Conservation (phyloP, 192 early-diverging fungal species). For the Spizellomyces sp. region DNA sequence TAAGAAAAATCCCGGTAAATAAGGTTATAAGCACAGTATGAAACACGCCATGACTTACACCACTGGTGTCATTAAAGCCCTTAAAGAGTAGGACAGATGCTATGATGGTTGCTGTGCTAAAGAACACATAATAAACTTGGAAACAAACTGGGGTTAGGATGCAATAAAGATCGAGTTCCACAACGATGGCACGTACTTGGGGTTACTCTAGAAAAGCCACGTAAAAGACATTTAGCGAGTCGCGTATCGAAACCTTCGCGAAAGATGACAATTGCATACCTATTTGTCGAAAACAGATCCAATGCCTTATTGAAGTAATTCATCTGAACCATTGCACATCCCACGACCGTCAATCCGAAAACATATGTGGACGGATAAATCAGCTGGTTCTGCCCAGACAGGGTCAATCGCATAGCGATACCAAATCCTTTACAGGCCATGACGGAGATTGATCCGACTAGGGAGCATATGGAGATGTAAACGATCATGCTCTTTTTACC, state of each 20-base stretch:
- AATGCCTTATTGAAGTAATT: conserved; percentile 99
- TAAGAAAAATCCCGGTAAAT: conserved; percentile 3
- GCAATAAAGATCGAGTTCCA: not conserved
- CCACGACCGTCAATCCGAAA: conserved; percentile 75
- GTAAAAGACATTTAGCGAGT: not conserved
- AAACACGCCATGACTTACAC: conserved; percentile 8
- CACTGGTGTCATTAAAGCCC: conserved; percentile 64
- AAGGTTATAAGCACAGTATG: not conserved
- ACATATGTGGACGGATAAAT: conserved; percentile 87
- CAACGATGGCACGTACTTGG: conserved; percentile 33
- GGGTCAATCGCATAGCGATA: conserved; percentile 88
- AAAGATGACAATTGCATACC: conserved; percentile 26
- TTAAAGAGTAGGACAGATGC: conserved; percentile 88
- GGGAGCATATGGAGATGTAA: conserved; percentile 93
- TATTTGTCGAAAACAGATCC: conserved; percentile 88
- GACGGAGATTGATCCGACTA: conserved; percentile 88
- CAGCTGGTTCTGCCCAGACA: conserved; percentile 92
- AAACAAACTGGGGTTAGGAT: not conserved
- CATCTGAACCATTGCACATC: conserved; percentile 92
- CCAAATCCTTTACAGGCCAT: conserved; percentile 94
- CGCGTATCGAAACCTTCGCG: conserved; percentile 32
- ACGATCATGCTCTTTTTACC: conserved; percentile 83
- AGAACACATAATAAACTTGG: conserved; percentile 92
- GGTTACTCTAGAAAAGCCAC: conserved; percentile 32
- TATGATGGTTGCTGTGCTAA: conserved; percentile 91